Percentiles rank a stretch among this genome's conserved stretches.
Conservation (phyloP, 805 yeast species). For the Wickerhamiella occidentalis region DNA sequence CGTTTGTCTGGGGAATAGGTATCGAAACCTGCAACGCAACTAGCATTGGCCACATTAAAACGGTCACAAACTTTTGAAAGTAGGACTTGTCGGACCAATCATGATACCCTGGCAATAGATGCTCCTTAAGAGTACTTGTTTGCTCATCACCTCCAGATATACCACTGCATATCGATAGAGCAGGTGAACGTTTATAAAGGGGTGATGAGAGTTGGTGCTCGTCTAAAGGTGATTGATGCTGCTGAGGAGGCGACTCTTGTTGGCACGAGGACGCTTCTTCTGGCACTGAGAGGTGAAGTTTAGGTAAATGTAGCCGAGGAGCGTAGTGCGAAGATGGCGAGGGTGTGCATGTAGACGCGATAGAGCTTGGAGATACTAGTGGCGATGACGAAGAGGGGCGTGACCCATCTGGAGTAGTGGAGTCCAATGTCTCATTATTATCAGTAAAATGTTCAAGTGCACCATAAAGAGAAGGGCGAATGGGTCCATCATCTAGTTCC, state of each 20-base stretch:
- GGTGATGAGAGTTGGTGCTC: neutral
- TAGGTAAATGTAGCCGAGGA: neutral
- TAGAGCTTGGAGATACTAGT: neutral
- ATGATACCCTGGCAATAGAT: slow-evolving; percentile 26
- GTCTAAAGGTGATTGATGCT: neutral
- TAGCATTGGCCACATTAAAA: slow-evolving; percentile 26
- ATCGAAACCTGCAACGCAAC: slow-evolving; percentile 25
- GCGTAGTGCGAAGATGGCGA: neutral
- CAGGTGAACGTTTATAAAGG: slow-evolving; percentile 1
- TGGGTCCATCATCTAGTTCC: slow-evolving; percentile 2
- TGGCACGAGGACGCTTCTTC: neutral
- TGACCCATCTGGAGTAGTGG: neutral
- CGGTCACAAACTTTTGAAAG: slow-evolving; percentile 20
- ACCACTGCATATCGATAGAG: neutral
- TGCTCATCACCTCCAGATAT: neutral
- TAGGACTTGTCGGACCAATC: slow-evolving; percentile 21
- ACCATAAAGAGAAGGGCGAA: slow-evolving; percentile 4
- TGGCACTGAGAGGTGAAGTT: neutral
- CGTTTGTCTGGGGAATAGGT: slow-evolving; percentile 19
- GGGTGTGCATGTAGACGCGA: neutral
- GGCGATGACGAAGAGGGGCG: neutral
- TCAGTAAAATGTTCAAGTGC: neutral
- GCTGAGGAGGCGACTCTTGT: neutral
- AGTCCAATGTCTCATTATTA: neutral
- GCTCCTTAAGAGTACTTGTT: neutral